Base-by-base conservation (phyloP, 345 rosid genomes). In the Punica granatum region DNA sequence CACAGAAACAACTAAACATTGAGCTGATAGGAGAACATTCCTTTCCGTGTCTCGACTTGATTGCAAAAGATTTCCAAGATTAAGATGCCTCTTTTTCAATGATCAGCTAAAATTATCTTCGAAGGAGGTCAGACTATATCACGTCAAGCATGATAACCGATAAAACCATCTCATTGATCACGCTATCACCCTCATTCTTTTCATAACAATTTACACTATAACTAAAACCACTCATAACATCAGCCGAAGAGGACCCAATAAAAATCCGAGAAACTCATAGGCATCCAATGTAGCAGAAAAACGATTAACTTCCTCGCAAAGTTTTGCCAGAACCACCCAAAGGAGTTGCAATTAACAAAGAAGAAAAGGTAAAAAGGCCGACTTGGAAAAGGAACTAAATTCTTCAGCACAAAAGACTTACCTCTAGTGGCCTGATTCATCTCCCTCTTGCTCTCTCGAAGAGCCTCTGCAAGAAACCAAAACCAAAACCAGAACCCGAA, bases 381-480 rank as follows among this genome's bases (percentile, higher is more conserved):
- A 60, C 34, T 32, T 30, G 2, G 13, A 37, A 23, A 42, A 63
- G 66, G 48, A 63, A 63, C 43, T 33, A 36, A 46, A 46, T 32
- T 48, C 35, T 58, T 14, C 21, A 6, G 14, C 11, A 53, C 0
- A 65, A 65, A 48, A 30, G n/a, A 0, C 7, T 44, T 80, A 93
- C 98, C 98, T 87, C 98, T 84, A 15, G 92, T 87, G 70, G 98
- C 97, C 67, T 87, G 82, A 68, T 84, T 78, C 97, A 93, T 86
- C 78, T 90, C 96, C 71, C 92, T 80, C 73, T 88, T 93, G 71
- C 97, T 93, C 85, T 87, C 90, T 25, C 97, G 81, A 74, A 93
- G 90, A 48, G 78, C 93, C 85, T 90, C 98, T 92, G 88, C 80
- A 74, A 70, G 70, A 59, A 32, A 26, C 35, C 65, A 60, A 12